Percentiles rank a stretch among this genome's conserved stretches.
These are phyloP conservation scores for Theobroma grandiflorum DNA, from an alignment of 441 rosid genomes.

Conservation along the genomic window DNA sequence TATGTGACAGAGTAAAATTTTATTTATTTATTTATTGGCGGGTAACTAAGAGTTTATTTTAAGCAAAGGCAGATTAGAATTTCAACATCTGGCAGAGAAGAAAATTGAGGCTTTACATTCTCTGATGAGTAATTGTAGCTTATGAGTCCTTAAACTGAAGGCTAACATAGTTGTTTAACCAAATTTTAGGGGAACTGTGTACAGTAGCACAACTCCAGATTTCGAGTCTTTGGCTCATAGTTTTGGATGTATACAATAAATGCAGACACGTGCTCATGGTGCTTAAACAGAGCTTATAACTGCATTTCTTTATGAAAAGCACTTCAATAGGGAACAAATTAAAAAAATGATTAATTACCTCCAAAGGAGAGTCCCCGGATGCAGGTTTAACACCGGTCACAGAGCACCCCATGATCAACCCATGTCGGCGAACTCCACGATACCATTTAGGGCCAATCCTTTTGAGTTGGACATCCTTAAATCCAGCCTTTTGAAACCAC, in stretches of 20 bases:
- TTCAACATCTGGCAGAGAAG: slow-evolving; percentile 9
- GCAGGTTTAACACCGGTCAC: slow-evolving; percentile 94
- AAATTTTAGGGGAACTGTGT: neutral
- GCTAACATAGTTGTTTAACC: neutral
- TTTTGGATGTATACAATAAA: neutral
- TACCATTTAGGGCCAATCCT: slow-evolving; percentile 99
- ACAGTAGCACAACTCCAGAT: neutral
- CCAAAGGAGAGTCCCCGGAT: slow-evolving; percentile 93
- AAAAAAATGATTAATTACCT: slow-evolving; percentile 55
- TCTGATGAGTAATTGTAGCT: neutral
- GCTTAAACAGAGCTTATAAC: neutral
- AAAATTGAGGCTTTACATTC: neutral
- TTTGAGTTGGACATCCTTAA: slow-evolving; percentile 86
- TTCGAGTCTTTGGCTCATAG: neutral
- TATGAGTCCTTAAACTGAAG: neutral
- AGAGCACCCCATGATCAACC: slow-evolving; percentile 97
- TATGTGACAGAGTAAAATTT: neutral
- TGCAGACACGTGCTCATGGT: neutral
- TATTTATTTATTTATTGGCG: neutral
- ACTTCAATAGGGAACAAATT: neutral
- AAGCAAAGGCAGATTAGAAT: neutral
- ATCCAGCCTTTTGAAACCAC: slow-evolving; percentile 93
- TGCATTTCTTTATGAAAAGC: neutral
- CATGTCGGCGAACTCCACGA: slow-evolving; percentile 95
- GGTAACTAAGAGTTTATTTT: neutral